phyloP scores from a whole-genome alignment of 208 protist species.

The Balamuthia mandrillaris region DNA sequence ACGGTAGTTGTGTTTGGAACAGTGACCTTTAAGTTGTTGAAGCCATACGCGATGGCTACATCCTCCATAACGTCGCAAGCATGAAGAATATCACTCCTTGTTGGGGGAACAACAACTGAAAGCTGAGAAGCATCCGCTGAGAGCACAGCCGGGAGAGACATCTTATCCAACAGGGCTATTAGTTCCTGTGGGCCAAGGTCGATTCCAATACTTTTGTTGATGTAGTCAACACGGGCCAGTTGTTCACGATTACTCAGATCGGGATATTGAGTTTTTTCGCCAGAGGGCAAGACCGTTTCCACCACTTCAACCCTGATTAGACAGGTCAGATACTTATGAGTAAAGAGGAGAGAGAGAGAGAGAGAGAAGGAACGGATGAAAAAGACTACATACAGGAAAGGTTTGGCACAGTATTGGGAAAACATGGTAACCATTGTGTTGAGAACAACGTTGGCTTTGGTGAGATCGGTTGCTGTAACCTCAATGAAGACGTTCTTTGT shows the following conservation, averaged over 20 bases:
- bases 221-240: constrained; percentile 65
- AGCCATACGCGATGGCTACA: constrained; percentile 95
- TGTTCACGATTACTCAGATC: constrained; percentile 28
- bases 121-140: constrained; percentile 57
- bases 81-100: constrained; percentile 92
- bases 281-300: background rate
- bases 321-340: too few species aligned
- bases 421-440: constrained; percentile 95
- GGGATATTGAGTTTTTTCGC: background rate
- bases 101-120: constrained; percentile 81
- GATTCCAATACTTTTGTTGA: constrained; percentile 86
- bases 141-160: constrained; percentile 31
- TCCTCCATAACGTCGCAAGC: constrained; percentile 96
- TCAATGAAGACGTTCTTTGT: constrained; percentile 99
- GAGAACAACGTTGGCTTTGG: constrained; percentile 91
- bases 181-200: constrained; percentile 76
- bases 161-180: constrained; percentile 50
- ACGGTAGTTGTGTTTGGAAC: constrained; percentile 77
- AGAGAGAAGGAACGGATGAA: too few species aligned
- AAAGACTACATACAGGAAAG: constrained; percentile 83
- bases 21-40: constrained; percentile 87
- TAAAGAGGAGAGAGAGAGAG: too few species aligned
- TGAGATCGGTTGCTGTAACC: constrained; percentile 94
- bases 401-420: constrained; percentile 83
- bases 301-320: background rate